phyloP scores from a whole-genome alignment of 768 basidiomycete genomes.

The Mycena haematopus region DNA sequence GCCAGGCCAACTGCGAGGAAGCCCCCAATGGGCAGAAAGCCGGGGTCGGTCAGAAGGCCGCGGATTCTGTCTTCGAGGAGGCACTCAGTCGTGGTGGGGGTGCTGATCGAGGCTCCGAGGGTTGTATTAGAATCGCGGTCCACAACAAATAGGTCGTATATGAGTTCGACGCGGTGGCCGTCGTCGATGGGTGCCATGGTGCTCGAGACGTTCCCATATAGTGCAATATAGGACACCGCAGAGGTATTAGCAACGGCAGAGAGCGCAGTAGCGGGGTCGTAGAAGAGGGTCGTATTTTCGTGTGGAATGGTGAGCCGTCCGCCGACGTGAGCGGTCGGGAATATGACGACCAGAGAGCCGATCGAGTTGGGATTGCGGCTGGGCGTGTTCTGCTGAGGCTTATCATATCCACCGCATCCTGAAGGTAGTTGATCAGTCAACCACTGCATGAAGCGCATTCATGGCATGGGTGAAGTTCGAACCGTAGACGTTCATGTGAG shows the following conservation, averaged over 20 bases:
- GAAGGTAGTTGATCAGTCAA: not conserved
- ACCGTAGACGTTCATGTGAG: constrained; percentile 2
- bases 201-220: constrained; percentile 31
- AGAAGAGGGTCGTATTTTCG: constrained; percentile 39
- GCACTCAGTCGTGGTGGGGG: constrained; percentile 1
- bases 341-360: constrained; percentile 58
- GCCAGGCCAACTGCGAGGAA: constrained; percentile 43
- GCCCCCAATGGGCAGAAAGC: constrained; percentile 41
- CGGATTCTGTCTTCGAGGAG: constrained; percentile 32
- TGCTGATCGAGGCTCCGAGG: not conserved
- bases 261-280: constrained; percentile 42
- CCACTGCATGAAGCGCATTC: not conserved
- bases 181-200: not conserved
- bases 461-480: not conserved
- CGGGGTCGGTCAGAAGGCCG: constrained; percentile 34
- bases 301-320: constrained; percentile 48
- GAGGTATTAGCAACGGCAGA: constrained; percentile 36
- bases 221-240: constrained; percentile 43
- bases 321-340: constrained; percentile 54
- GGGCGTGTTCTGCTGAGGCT: constrained; percentile 54
- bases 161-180: constrained; percentile 48
- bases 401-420: not conserved
- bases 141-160: constrained; percentile 46
- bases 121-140: not conserved
- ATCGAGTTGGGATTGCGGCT: constrained; percentile 51